Evolutionary conservation across 176 grass and related monocot genomes (phyloP).

Genomic region (Carex kokanica): DNA sequence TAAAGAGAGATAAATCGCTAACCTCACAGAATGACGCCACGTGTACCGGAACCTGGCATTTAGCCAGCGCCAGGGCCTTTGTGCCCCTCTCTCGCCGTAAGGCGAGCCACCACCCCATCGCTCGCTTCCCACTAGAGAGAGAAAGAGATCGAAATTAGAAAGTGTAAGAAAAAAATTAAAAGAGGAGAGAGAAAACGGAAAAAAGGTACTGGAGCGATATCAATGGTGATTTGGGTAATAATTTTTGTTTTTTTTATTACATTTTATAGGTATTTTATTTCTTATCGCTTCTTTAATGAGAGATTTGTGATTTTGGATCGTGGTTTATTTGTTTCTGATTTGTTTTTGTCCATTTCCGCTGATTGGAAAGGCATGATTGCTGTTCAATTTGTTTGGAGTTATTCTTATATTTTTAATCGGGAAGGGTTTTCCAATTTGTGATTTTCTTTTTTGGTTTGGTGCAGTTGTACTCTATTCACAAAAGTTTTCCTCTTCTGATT

Average conservation of each 20-base stretch:
- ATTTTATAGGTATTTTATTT: constrained; percentile 5
- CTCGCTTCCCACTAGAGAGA: neutral
- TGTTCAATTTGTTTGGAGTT: neutral
- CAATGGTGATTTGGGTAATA: constrained; percentile 10
- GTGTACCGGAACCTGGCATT: constrained; percentile 28
- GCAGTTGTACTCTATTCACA: neutral
- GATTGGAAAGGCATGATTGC: neutral
- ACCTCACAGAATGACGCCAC: constrained; percentile 17
- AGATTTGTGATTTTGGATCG: constrained; percentile 10
- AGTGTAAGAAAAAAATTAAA: neutral
- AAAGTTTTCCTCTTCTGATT: constrained; percentile 9
- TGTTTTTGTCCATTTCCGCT: neutral
- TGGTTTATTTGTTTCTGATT: neutral
- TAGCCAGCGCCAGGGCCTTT: constrained; percentile 16
- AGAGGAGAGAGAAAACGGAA: neutral
- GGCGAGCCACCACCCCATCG: constrained; percentile 16
- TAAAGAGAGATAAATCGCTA: constrained; percentile 13
- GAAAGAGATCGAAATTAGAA: neutral
- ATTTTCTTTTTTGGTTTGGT: neutral
- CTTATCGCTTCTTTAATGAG: neutral
- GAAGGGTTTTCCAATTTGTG: neutral
- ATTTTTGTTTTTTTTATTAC: neutral
- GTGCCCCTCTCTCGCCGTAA: constrained; percentile 33
- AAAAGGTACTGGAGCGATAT: neutral
- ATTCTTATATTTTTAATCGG: neutral